Base-by-base conservation (phyloP, 2,329 filamentous ascomycete genomes). In the Beauveria varroae region DNA sequence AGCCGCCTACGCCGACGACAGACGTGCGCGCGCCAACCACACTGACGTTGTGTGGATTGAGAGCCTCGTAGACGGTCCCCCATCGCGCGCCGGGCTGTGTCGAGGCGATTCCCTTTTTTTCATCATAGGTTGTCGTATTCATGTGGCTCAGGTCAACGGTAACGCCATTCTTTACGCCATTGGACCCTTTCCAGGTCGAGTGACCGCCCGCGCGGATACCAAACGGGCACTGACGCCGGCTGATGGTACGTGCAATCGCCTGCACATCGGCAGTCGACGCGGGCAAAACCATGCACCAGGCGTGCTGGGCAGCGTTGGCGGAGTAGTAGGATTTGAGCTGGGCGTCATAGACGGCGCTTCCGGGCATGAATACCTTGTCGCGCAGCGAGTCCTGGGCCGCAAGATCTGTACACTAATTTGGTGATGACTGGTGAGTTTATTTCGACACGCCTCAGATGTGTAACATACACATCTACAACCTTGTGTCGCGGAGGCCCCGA, bases 21-120 rank as follows among this genome's bases (percentile, higher is more conserved):
- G 74, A 69, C 5, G 73, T 72, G 18, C 80, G 73, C 3, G 78
- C 79, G 1, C 80, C 79, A 0, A 75, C 70, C 0, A 78, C 76
- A 3, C 73, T 70, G 4, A 79, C 68, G 2, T 71, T 72, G 40
- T 75, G 65, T 6, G 70, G 67, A 53, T 69, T 66, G 1, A 73
- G 63, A 10, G 62, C 51, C 26, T 64, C 63, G 41, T 70, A 70
- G 8, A 69, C 65, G 9, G 64, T 59, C 1, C 62, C 63, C 81
- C 80, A 83, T 5, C 74, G 70, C 28, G 74, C 73, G 2, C 80
- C 81, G 0, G 76, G 68, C 10, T 69, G 65, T 6, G 75, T 69
- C 3, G 64, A 68, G 3, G 70, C 73, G 22, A 73, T 65, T 14
- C 68, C 68, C 0, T 56, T 68, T 2, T 65, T 58, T 0, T 56